These are phyloP conservation scores for Microstegium vimineum DNA, from an alignment of 176 grass and related monocot genomes.

Conservation along the genomic window DNA sequence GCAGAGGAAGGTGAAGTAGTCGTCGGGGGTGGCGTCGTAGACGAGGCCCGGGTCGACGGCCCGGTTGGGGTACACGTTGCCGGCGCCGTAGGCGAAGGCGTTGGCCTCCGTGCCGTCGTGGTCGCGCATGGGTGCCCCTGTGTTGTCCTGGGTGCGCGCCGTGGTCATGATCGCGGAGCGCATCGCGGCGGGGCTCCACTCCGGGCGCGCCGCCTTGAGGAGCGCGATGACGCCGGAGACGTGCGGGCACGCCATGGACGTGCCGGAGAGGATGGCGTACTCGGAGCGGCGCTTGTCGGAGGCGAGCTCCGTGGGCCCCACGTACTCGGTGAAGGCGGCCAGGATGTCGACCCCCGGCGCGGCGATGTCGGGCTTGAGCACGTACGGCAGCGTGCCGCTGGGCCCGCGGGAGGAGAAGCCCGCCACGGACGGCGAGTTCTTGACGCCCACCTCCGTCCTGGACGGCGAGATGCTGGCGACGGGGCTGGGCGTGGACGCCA, in stretches of 20 bases:
- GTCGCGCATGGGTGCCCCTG: constrained; percentile 44
- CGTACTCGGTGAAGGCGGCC: constrained; percentile 55
- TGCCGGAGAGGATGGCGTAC: constrained; percentile 62
- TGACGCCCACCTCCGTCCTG: constrained; percentile 49
- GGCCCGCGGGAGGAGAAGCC: constrained; percentile 70
- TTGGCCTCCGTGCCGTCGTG: constrained; percentile 28
- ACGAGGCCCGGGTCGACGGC: constrained; percentile 71
- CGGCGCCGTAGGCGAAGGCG: constrained; percentile 58
- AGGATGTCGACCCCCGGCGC: constrained; percentile 72
- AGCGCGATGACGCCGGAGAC: constrained; percentile 47
- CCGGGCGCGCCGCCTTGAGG: constrained; percentile 50
- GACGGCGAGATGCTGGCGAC: constrained; percentile 50
- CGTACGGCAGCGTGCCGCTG: constrained; percentile 35
- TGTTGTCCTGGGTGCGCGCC: constrained; percentile 66
- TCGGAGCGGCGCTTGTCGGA: constrained; percentile 31
- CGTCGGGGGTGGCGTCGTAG: constrained; percentile 46
- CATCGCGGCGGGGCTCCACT: constrained; percentile 64
- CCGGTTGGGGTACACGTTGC: constrained; percentile 66
- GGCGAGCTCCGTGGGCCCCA: constrained; percentile 22
- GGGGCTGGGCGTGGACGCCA: constrained; percentile 36
- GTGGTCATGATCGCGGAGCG: constrained; percentile 79
- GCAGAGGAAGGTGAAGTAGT: constrained; percentile 74
- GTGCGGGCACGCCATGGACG: constrained; percentile 84
- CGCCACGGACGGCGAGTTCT: constrained; percentile 52
- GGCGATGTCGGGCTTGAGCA: constrained; percentile 66